phyloP scores from a whole-genome alignment of 257 asterid genomes.

The Henckelia pumila region DNA sequence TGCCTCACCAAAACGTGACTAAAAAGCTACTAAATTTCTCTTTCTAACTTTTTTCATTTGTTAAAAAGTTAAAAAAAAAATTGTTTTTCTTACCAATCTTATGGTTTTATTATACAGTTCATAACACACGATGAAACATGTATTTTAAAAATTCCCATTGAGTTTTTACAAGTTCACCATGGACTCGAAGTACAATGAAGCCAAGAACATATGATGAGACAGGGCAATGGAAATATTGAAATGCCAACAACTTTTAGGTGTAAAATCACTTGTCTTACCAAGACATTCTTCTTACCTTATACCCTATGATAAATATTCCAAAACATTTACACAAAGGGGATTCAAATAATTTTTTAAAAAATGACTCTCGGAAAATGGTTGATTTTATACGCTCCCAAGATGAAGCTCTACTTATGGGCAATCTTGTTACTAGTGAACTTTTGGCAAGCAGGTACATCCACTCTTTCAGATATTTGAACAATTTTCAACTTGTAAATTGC shows the following conservation, averaged over 20 bases:
- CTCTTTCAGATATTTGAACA: background rate
- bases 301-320: background rate
- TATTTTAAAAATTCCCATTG: background rate
- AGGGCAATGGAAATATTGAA: conserved; percentile 21
- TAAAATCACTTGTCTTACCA: conserved; percentile 23
- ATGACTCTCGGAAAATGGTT: conserved; percentile 15
- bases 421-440: conserved; percentile 32
- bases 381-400: conserved; percentile 5
- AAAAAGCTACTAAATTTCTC: conserved; percentile 24
- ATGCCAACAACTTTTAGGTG: conserved; percentile 53
- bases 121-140: too few species aligned
- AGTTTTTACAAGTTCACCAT: background rate
- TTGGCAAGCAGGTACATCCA: conserved; percentile 41
- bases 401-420: conserved; percentile 29
- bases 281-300: conserved; percentile 13
- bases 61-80: too few species aligned
- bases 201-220: conserved; percentile 22
- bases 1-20: conserved; percentile 37
- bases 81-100: too few species aligned
- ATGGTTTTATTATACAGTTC: too few species aligned
- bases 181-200: background rate
- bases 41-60: too few species aligned
- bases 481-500: background rate
- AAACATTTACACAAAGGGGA: conserved; percentile 8
- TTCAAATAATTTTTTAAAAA: conserved; percentile 6